Base-by-base conservation (phyloP, 2,329 filamentous ascomycete genomes). In the Pseudocercospora macadamiae region DNA sequence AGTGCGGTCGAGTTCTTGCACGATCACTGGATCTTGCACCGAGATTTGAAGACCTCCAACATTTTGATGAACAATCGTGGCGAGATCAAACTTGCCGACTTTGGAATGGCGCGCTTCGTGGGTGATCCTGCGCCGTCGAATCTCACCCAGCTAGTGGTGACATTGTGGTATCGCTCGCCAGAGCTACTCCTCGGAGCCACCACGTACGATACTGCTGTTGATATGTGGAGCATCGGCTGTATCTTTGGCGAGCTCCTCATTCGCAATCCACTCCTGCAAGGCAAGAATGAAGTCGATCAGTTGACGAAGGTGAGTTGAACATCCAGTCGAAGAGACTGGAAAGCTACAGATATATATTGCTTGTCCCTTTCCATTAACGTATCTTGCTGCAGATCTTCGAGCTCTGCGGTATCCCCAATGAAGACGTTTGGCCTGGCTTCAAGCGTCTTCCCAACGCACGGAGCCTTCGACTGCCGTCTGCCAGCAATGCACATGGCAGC, bases 171-270 rank as follows among this genome's bases (percentile, higher is more conserved):
- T 75, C 90, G 95, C 57, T 84, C 90, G 0, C 95, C 95, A 0
- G 95, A 97, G 76, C 83, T 97, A 9, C 83, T 99, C 1, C 86
- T 97, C 2, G 95, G 95, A 4, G 81, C 90, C 0, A 83, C 84
- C 32, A 83, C 82, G 14, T 99, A 99, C 77, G 87, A 83, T 59
- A 78, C 82, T 1, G 85, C 89, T 61, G 82, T 97, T 67, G 95
- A 97, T 76, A 89, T 97, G 83, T 99, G 95, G 95, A 96, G 90
- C 75, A 80, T 97, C 3, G 95, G 95, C 10, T 97, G 95, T 77
- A 92, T 99, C 70, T 96, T 99, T 71, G 93, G 88, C 61, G 95
- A 99, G 78, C 83, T 99, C 3, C 81, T 97, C 18, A 88, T 86
- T 32, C 89, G 91, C 63, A 88, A 93, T 63, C 91, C 93, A 0